These are phyloP conservation scores for Collybia sordida DNA, from an alignment of 768 basidiomycete genomes.

Conservation along the genomic window DNA sequence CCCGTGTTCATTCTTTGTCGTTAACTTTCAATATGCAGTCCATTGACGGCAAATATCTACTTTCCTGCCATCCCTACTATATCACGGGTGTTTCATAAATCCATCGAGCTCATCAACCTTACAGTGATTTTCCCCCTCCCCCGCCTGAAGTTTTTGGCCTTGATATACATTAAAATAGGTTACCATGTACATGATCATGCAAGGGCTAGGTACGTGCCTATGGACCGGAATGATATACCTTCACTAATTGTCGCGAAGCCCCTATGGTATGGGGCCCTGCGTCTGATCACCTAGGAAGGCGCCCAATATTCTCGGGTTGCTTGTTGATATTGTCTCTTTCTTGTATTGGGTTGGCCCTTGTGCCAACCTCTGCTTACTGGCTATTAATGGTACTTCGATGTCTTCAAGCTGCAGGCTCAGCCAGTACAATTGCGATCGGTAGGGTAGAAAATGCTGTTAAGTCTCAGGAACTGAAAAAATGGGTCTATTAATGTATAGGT, in stretches of 20 bases:
- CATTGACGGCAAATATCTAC: constrained; percentile 76
- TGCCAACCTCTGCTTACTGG: constrained; percentile 67
- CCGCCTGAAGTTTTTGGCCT: too few relatives aligned
- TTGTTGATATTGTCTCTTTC: constrained; percentile 61
- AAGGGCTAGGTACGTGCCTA: constrained; percentile 51
- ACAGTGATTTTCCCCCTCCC: constrained; percentile 49
- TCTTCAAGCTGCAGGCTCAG: constrained; percentile 76
- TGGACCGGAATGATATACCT: neutral
- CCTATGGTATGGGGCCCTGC: constrained; percentile 73
- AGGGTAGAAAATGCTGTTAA: constrained; percentile 5
- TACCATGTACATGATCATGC: constrained; percentile 72
- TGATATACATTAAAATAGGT: constrained; percentile 27
- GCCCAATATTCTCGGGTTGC: constrained; percentile 63
- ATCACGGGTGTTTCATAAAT: constrained; percentile 58
- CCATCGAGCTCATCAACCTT: constrained; percentile 72
- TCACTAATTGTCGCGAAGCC: constrained; percentile 29
- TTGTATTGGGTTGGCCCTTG: constrained; percentile 59
- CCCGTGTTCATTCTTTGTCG: neutral
- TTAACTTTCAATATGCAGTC: constrained; percentile 32
- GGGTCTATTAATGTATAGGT: constrained; percentile 30
- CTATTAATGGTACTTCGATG: constrained; percentile 78
- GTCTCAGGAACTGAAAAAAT: neutral
- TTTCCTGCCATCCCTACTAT: constrained; percentile 77
- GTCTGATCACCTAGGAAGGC: constrained; percentile 64
- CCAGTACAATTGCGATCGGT: constrained; percentile 78